Conservation (phyloP, 495 filamentous ascomycete species). For the Penicillium daleae region DNA sequence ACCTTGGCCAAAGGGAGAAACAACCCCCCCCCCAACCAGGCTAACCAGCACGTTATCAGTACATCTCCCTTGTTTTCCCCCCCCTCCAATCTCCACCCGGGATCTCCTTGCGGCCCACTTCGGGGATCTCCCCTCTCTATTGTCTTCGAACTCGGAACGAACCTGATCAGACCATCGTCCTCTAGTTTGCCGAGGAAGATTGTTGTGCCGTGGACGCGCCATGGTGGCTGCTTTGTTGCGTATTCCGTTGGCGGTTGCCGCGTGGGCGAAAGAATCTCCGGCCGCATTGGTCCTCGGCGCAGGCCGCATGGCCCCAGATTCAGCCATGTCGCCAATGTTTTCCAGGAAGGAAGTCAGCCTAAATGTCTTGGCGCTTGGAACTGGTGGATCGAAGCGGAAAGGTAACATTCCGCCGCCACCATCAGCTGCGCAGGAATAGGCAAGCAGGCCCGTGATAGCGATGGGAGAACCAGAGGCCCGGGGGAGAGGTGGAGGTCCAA, state of each 20-base stretch:
- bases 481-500: not conserved
- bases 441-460: not conserved
- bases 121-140: too few species aligned
- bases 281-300: not conserved
- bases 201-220: not conserved
- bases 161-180: not conserved
- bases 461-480: not conserved
- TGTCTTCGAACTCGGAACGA: not conserved
- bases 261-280: not conserved
- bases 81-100: slow-evolving; percentile 1
- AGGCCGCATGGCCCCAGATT: not conserved
- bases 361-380: not conserved
- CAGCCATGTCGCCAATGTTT: not conserved
- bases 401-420: not conserved
- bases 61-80: slow-evolving; percentile 3
- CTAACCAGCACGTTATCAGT: slow-evolving; percentile 4
- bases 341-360: not conserved
- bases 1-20: not conserved
- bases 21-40: too few species aligned
- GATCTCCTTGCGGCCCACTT: not conserved
- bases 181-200: not conserved
- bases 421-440: not conserved
- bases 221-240: slow-evolving; percentile 10
- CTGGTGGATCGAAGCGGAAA: not conserved
- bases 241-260: not conserved